Base-by-base conservation (phyloP, 345 rosid species). In the Euphorbia peplus region DNA sequence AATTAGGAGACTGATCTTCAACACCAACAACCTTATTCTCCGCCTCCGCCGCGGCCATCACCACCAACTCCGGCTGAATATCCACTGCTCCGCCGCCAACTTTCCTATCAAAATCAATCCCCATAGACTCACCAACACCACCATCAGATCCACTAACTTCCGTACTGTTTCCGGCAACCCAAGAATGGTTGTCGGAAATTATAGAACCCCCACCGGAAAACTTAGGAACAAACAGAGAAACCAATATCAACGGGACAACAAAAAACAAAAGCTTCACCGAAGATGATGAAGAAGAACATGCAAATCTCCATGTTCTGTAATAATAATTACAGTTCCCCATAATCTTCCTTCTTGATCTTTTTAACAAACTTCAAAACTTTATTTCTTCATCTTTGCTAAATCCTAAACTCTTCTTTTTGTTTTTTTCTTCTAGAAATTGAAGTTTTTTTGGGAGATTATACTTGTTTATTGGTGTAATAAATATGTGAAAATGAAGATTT, bases 211-310 rank as follows among this genome's bases (percentile, higher is more conserved):
- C 26, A 16, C 51, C 39, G 9, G 70, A 37, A 21, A 57, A 64
- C 54, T 64, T 73, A 1, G 84, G 82, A 70, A 83, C 69, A 28
- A 76, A 73, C 58, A 73, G 75, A 57, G 80, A 70, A 21, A 79
- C 73, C 18, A 85, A 50, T 12, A 85, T 30, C 24, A 86, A 63
- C n/a, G 88, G 91, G 21, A 21, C 4, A 61, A 76, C 76, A 76
- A 85, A 52, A 61, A 85, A 26, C 29, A 85, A 60, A 42, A 84
- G 82, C 73, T 73, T 83, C 58, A 64, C 21, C 13, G 80, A 80
- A 3, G 80, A 63, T 6, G 69, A 76, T n/a, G n/a, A n/a, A n/a
- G n/a, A n/a, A n/a, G n/a, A n/a, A n/a, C n/a, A n/a, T n/a, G n/a
- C n/a, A 32, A 70, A 77, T 46, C 78, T 66, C 68, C 83, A 81